phyloP scores from a whole-genome alignment of 345 rosid species.

The Abelmoschus esculentus region DNA sequence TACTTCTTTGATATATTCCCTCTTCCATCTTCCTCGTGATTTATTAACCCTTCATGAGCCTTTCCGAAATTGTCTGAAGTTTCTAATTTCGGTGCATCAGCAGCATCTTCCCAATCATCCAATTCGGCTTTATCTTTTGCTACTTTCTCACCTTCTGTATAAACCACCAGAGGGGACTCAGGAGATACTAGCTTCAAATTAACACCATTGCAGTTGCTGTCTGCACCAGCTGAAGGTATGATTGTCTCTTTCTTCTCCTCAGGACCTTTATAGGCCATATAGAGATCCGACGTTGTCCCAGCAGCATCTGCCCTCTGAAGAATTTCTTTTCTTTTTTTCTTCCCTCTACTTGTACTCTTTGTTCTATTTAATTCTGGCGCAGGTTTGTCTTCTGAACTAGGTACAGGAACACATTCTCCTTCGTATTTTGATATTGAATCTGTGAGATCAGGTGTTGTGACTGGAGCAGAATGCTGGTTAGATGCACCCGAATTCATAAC shows the following conservation, averaged over 20 bases:
- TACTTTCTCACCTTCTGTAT: constrained; percentile 24
- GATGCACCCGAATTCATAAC: constrained; percentile 12
- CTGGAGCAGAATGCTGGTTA: constrained; percentile 25
- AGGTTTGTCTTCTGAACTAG: constrained; percentile 45
- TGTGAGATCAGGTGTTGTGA: constrained; percentile 20
- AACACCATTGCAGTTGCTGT: constrained; percentile 19
- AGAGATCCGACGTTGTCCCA: constrained; percentile 73
- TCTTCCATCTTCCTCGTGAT: constrained; percentile 30
- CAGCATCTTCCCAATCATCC: constrained; percentile 98
- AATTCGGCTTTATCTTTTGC: constrained; percentile 53
- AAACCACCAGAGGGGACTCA: constrained; percentile 24
- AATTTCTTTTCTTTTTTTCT: constrained; percentile 55
- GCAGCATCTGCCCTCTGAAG: constrained; percentile 93
- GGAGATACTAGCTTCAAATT: constrained; percentile 31
- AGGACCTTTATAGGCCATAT: constrained; percentile 81
- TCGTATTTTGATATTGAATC: constrained; percentile 27
- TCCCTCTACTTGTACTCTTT: constrained; percentile 37
- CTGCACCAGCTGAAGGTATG: constrained; percentile 24
- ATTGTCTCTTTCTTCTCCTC: constrained; percentile 67
- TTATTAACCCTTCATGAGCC: constrained; percentile 21
- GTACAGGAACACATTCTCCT: constrained; percentile 19
- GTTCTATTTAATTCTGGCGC: constrained; percentile 36
- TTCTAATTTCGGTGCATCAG: constrained; percentile 75
- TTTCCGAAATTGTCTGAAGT: constrained; percentile 25
- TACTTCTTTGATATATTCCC: constrained; percentile 54